Percentiles rank a stretch among this genome's conserved stretches.
Conservation (phyloP, 225 moss, liverwort and hornwort genomes). For the Marchantia polymorpha region DNA sequence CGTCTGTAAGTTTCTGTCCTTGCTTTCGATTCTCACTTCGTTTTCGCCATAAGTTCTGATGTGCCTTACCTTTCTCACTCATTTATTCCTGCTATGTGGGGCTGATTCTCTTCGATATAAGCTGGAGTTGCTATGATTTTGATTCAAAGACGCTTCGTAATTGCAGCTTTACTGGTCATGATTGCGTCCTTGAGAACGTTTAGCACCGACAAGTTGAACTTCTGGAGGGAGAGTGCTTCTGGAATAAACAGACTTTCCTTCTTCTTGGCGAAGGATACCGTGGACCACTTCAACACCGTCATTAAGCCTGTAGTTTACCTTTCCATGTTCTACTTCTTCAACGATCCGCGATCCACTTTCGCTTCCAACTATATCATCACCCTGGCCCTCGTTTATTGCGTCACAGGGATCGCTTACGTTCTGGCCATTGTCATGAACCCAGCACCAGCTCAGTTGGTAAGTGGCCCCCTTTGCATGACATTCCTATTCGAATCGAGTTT, state of each 20-base stretch:
- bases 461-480: constrained; percentile 10
- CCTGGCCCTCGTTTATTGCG: constrained; percentile 72
- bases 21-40: neutral
- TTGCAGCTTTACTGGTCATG: constrained; percentile 84
- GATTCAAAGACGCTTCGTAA: neutral
- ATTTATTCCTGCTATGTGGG: too few species aligned
- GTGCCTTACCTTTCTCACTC: neutral
- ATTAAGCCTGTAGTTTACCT: constrained; percentile 86
- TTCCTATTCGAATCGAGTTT: neutral
- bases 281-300: constrained; percentile 78
- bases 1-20: constrained; percentile 45
- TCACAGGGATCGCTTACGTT: constrained; percentile 75
- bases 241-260: constrained; percentile 78
- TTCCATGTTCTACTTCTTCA: constrained; percentile 92
- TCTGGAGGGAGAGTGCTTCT: constrained; percentile 93
- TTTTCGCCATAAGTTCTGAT: neutral
- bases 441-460: constrained; percentile 81
- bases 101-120: too few species aligned
- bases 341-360: constrained; percentile 79
- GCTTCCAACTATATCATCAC: constrained; percentile 63
- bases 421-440: constrained; percentile 71
- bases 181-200: constrained; percentile 88
- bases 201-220: constrained; percentile 70
- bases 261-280: constrained; percentile 82
- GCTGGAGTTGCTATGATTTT: neutral